Percentiles rank a stretch among this genome's conserved stretches.
Evolutionary conservation across 2,329 filamentous ascomycete species (phyloP).

Genomic region (Tolypocladium amazonense): DNA sequence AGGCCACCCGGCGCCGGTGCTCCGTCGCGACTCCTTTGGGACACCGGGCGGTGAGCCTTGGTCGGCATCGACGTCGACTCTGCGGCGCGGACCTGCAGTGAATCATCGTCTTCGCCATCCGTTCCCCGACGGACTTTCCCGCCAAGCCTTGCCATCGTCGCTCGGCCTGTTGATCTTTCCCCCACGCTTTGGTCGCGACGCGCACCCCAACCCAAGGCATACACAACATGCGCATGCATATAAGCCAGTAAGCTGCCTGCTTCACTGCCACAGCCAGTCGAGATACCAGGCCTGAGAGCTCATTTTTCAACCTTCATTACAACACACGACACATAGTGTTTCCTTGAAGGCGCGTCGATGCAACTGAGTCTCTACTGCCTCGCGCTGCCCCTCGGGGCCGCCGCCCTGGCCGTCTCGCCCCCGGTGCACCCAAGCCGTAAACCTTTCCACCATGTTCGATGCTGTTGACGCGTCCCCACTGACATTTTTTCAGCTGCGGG

Average conservation of each 20-base stretch:
- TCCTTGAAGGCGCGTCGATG: background rate
- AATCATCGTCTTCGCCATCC: background rate
- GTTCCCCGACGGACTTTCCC: background rate
- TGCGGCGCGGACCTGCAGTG: background rate
- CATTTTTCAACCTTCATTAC: background rate
- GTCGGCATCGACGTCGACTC: background rate
- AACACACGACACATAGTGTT: background rate
- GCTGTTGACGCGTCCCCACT: background rate
- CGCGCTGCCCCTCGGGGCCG: constrained; percentile 2
- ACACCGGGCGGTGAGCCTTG: background rate
- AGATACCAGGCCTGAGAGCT: background rate
- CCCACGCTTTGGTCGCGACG: background rate
- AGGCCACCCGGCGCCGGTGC: background rate
- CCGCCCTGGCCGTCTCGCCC: constrained; percentile 9
- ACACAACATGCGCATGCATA: background rate
- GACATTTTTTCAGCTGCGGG: constrained; percentile 13
- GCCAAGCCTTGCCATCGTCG: background rate
- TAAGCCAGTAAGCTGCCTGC: background rate
- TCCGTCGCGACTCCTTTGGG: background rate
- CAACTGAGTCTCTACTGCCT: background rate
- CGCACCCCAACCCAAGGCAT: background rate
- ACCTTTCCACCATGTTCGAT: background rate
- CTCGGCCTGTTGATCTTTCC: background rate
- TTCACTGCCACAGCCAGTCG: background rate
- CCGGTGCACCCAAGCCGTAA: constrained; percentile 14